Base-by-base conservation (phyloP, 805 yeast species). In the Geotrichum ghanense region DNA sequence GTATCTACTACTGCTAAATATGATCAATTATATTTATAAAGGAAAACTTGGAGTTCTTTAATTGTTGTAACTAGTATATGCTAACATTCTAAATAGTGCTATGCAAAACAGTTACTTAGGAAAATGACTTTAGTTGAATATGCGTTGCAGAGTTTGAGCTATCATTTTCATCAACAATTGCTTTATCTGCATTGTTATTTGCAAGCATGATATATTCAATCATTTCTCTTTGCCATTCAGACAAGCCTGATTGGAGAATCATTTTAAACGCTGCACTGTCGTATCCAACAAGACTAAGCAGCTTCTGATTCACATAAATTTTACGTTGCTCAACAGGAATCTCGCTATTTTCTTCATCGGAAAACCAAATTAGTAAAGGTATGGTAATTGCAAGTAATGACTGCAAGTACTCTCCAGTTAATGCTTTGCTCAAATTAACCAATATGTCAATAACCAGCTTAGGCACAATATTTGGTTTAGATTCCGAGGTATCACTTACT, bases 51-150 rank as follows among this genome's bases (percentile, higher is more conserved):
- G n/a, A n/a, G n/a, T n/a, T n/a, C n/a, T n/a, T n/a, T n/a, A n/a
- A n/a, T n/a, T n/a, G n/a, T n/a, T n/a, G n/a, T n/a, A n/a, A n/a
- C n/a, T n/a, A n/a, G n/a, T n/a, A n/a, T n/a, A n/a, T n/a, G n/a
- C n/a, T n/a, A n/a, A n/a, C n/a, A n/a, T n/a, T n/a, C n/a, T n/a
- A n/a, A n/a, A n/a, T n/a, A n/a, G n/a, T n/a, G n/a, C n/a, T n/a
- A n/a, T n/a, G n/a, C n/a, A n/a, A n/a, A n/a, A n/a, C n/a, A 31
- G 10, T 31, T 6, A 16, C 14, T n/a, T 12, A 31, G 7, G 37
- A 56, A 57, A 79, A 79, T 1, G 72, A 65, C 55, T 75, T 78
- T 45, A 79, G 60, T 53, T 74, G 67, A 48, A 79, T 78, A 46
- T 72, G 77, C 1, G 55, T 53, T 4, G 47, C 56, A 6, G 51